Conservation (phyloP, 495 filamentous ascomycete species). For the Lasiosphaeria miniovina region DNA sequence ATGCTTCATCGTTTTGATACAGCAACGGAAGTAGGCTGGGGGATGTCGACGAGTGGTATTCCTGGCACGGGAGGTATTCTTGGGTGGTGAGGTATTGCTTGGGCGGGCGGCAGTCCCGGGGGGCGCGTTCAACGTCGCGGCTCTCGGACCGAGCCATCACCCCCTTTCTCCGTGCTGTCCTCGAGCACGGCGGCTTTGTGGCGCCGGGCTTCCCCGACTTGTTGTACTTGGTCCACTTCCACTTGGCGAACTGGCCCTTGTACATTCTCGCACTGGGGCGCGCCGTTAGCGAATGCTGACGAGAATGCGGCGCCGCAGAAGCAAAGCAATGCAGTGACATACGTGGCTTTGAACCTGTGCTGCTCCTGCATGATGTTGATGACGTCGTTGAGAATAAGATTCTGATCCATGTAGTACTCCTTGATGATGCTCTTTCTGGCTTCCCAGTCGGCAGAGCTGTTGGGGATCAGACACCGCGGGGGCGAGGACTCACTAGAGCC, state of each 20-base stretch:
- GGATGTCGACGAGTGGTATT: neutral
- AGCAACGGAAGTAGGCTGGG: conserved; percentile 6
- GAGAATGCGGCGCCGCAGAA: neutral
- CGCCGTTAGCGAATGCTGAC: neutral
- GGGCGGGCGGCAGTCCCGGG: too few relatives aligned
- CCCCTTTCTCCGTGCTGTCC: conserved; percentile 10
- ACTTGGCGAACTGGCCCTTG: conserved; percentile 36
- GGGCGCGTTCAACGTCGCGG: too few relatives aligned
- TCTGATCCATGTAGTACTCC: conserved; percentile 33
- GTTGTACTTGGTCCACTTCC: conserved; percentile 37
- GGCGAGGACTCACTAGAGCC: neutral
- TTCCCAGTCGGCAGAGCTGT: conserved; percentile 34
- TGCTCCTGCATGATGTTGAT: conserved; percentile 30
- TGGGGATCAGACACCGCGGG: conserved; percentile 28
- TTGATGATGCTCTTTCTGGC: conserved; percentile 28
- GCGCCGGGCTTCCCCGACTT: conserved; percentile 15
- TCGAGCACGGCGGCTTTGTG: conserved; percentile 6
- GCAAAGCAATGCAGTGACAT: neutral
- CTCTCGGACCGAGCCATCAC: too few relatives aligned
- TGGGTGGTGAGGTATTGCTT: too few relatives aligned
- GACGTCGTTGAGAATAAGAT: conserved; percentile 36
- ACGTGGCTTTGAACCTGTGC: conserved; percentile 38
- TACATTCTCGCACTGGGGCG: conserved; percentile 32
- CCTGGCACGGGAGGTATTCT: neutral
- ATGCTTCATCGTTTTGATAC: conserved; percentile 11